phyloP scores from a whole-genome alignment of 2,329 filamentous ascomycete genomes.

The Zymoseptoria tritici region DNA sequence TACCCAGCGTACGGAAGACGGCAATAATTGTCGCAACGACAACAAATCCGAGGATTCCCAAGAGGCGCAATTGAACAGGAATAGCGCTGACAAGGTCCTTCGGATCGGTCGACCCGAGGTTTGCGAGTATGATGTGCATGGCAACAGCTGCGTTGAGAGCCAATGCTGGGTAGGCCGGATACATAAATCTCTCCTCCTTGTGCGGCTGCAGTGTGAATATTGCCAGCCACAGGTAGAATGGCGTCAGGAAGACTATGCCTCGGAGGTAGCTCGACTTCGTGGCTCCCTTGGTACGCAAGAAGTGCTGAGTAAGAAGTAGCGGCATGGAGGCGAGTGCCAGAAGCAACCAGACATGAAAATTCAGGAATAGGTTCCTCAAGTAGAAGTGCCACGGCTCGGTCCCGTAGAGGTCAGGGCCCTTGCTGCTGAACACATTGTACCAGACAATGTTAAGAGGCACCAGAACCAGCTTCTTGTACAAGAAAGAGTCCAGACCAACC shows the following conservation, averaged over 20 bases:
- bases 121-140: constrained; percentile 69
- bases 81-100: constrained; percentile 60
- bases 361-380: constrained; percentile 78
- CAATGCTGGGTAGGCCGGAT: constrained; percentile 85
- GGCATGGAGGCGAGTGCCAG: constrained; percentile 69
- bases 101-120: constrained; percentile 63
- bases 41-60: constrained; percentile 51
- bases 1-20: constrained; percentile 64
- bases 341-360: constrained; percentile 92
- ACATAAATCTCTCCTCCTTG: constrained; percentile 99
- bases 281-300: constrained; percentile 53
- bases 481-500: constrained; percentile 67
- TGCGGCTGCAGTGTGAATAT: constrained; percentile 92
- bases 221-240: constrained; percentile 89
- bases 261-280: constrained; percentile 65
- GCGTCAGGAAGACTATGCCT: constrained; percentile 67
- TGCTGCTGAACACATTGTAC: constrained; percentile 87
- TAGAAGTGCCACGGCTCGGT: constrained; percentile 98
- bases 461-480: constrained; percentile 70
- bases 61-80: constrained; percentile 66
- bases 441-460: constrained; percentile 89
- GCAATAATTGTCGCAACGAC: constrained; percentile 48
- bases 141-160: constrained; percentile 81
- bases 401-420: constrained; percentile 81
- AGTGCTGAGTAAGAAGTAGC: constrained; percentile 65